Percentiles rank a stretch among this genome's conserved stretches.
Conservation (phyloP, 2,329 filamentous ascomycete genomes). For the Capronia americana region DNA sequence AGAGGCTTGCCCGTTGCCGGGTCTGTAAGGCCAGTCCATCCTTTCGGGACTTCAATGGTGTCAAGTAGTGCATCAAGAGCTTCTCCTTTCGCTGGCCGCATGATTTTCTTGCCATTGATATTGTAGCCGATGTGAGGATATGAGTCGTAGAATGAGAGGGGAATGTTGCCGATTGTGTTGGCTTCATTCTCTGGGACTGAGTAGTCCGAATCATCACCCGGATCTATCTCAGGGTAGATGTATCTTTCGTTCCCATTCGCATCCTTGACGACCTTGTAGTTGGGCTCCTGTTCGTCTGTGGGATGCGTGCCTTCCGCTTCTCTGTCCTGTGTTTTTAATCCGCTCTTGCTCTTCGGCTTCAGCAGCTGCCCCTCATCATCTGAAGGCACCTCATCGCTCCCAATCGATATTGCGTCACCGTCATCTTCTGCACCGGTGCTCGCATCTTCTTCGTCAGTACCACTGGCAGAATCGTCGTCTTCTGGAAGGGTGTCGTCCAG, state of each 20-base stretch:
- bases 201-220: constrained; percentile 95
- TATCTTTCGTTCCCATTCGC: constrained; percentile 91
- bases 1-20: constrained; percentile 91
- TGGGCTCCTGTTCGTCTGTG: constrained; percentile 56
- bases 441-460: constrained; percentile 45
- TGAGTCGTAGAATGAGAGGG: constrained; percentile 91
- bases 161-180: constrained; percentile 96
- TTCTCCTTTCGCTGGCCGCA: constrained; percentile 91
- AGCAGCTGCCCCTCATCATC: constrained; percentile 42
- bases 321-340: constrained; percentile 55
- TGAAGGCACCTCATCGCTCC: constrained; percentile 25
- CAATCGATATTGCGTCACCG: constrained; percentile 48
- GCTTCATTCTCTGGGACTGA: constrained; percentile 77
- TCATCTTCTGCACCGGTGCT: constrained; percentile 28
- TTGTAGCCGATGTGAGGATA: constrained; percentile 99
- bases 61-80: constrained; percentile 92
- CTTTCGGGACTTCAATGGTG: constrained; percentile 95
- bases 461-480: constrained; percentile 51
- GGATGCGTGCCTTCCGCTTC: constrained; percentile 49
- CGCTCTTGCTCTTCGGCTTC: constrained; percentile 13
- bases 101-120: constrained; percentile 97
- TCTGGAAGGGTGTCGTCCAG: constrained; percentile 53
- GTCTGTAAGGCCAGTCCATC: constrained; percentile 95
- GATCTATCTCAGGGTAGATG: constrained; percentile 90
- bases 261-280: constrained; percentile 72